A percentile compares a stretch with the other conserved stretches of the same genome.
These are phyloP conservation scores for Yamadazyma kitorensis DNA, from an alignment of 805 yeast genomes.

Conservation along the genomic window DNA sequence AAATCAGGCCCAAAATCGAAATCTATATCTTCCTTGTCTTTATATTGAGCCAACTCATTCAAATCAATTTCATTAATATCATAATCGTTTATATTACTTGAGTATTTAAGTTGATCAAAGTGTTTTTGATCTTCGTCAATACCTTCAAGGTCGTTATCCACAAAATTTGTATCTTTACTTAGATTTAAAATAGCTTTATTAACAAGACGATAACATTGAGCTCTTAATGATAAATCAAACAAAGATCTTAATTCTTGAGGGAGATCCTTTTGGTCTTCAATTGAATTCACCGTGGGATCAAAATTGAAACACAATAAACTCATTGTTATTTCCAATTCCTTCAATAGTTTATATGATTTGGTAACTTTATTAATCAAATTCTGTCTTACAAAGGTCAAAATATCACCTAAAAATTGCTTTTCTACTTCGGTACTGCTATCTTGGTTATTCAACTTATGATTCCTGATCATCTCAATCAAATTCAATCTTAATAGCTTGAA, in stretches of 20 bases:
- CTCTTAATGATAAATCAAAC: conserved; percentile 58
- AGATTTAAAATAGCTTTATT: conserved; percentile 60
- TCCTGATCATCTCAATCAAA: conserved; percentile 75
- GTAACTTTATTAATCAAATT: conserved; percentile 63
- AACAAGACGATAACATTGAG: conserved; percentile 65
- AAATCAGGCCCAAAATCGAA: conserved; percentile 2
- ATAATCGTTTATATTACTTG: conserved; percentile 5
- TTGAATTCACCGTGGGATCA: conserved; percentile 26
- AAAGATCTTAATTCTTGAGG: conserved; percentile 56
- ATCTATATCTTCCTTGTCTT: conserved; percentile 2
- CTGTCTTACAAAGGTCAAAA: conserved; percentile 58
- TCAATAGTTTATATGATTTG: conserved; percentile 55
- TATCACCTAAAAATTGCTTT: conserved; percentile 51
- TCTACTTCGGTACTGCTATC: conserved; percentile 16
- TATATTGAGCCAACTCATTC: conserved; percentile 9
- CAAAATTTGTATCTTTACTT: conserved; percentile 12
- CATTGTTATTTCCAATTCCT: conserved; percentile 80
- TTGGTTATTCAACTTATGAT: conserved; percentile 28
- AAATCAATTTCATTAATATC: conserved; percentile 9
- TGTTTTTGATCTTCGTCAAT: conserved; percentile 16
- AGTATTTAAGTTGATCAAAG: conserved; percentile 11
- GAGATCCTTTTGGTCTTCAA: conserved; percentile 39
- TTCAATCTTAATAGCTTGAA: conserved; percentile 71
- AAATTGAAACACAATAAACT: conserved; percentile 62
- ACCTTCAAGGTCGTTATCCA: conserved; percentile 20